Evolutionary conservation across 352 stramenopile species (phyloP).

Genomic region (Globisporangium camurandrum): DNA sequence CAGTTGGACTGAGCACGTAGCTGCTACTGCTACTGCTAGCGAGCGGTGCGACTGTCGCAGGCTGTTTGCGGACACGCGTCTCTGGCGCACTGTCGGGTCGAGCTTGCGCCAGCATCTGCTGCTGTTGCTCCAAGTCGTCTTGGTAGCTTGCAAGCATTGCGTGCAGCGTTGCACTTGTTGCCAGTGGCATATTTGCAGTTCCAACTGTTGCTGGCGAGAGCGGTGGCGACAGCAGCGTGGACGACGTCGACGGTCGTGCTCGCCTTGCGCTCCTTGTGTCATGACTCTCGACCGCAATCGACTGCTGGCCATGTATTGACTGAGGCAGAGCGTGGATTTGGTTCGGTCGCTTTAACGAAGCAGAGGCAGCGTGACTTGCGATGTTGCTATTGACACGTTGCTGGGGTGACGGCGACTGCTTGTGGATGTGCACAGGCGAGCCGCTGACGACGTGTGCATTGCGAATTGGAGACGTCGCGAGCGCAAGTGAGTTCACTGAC

Average conservation of each 20-base stretch:
- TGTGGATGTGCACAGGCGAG: constrained; percentile 11
- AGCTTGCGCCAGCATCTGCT: not conserved
- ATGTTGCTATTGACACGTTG: not conserved
- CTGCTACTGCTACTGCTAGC: not conserved
- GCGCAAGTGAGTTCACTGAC: constrained; percentile 1
- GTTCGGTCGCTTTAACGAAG: not conserved
- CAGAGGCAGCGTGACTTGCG: not conserved
- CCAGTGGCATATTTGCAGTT: constrained; percentile 5
- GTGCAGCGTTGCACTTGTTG: constrained; percentile 26
- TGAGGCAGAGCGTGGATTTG: not conserved
- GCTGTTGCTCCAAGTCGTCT: constrained; percentile 1
- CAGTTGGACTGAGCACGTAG: not conserved
- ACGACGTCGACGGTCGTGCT: constrained; percentile 1
- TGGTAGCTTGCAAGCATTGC: constrained; percentile 18
- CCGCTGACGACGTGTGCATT: constrained; percentile 6
- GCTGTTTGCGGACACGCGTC: constrained; percentile 5
- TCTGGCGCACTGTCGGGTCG: constrained; percentile 4
- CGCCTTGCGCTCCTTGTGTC: not conserved
- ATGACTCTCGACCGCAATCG: no score
- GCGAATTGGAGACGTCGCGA: not conserved
- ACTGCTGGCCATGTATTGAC: not conserved
- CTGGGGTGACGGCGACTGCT: not conserved
- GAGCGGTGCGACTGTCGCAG: not conserved
- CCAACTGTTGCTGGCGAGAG: not conserved
- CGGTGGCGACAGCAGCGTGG: not conserved